A percentile compares a stretch with the other conserved stretches of the same genome.
These are phyloP conservation scores for Melaleuca quinquenervia DNA, from an alignment of 345 rosid species.

Conservation along the genomic window DNA sequence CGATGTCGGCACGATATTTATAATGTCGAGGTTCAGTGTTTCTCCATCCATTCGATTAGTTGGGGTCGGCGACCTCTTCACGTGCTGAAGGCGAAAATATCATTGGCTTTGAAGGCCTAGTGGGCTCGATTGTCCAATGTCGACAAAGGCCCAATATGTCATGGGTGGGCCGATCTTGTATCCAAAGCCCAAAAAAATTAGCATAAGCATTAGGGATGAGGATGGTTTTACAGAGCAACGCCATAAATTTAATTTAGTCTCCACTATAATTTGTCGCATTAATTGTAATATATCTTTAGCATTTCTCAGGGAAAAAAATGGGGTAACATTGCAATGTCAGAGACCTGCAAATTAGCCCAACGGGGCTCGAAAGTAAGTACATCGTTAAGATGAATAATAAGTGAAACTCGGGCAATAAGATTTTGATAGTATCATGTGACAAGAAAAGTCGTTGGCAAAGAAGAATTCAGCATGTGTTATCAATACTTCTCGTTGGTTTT, in stretches of 20 bases:
- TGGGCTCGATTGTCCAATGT: not conserved
- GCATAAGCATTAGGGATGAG: not conserved
- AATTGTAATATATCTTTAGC: not conserved
- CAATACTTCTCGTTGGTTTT: not conserved
- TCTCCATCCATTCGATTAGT: no score
- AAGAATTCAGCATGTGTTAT: not conserved
- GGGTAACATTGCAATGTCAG: not conserved
- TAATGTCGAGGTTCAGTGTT: not conserved
- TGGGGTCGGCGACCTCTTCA: not conserved
- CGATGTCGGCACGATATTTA: not conserved
- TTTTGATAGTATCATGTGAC: not conserved
- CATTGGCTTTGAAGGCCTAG: not conserved
- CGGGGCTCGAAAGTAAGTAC: not conserved
- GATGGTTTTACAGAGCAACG: not conserved
- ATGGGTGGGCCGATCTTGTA: not conserved
- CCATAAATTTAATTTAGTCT: not conserved
- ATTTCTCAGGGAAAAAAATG: accelerated
- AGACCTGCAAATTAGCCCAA: not conserved
- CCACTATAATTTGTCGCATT: not conserved
- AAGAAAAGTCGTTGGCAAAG: not conserved
- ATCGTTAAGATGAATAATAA: not conserved
- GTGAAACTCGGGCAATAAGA: not conserved
- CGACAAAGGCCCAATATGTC: not conserved
- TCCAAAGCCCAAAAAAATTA: no score
- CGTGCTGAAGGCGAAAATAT: not conserved